Base-by-base conservation (phyloP, 2,329 filamentous ascomycete species). In the Cladosporium sp. region DNA sequence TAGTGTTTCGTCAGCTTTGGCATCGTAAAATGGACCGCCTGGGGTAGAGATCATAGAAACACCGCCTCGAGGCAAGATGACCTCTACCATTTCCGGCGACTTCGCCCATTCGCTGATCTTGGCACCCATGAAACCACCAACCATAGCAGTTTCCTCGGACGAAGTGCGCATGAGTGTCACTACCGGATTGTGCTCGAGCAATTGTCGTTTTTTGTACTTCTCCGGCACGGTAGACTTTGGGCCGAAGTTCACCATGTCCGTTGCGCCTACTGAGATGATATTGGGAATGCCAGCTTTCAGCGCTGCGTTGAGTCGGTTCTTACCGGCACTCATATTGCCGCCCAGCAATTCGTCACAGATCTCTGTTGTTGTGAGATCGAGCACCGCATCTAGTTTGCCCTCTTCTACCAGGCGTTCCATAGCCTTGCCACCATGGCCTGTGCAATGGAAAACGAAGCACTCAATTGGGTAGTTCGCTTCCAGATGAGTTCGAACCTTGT, bases 321-420 rank as follows among this genome's bases (percentile, higher is more conserved):
- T 73, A 0, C 84, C 85, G 0, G 86, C 86, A 30, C 78, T 80
- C 74, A 90, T 80, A 3, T 84, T 78, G 0, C 87, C 87, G 0
- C 85, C 87, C 15, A 82, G 80, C 0, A 88, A 62, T 49, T 84
- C 74, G 65, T 90, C 87, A 43, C 82, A 83, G 17, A 88, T 78
- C 66, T 90, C 88, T 0, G 86, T 88, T 0, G 87, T 89, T 0
- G 88, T 90, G n/a, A 90, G 72, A 66, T 90, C 88, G 3, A 89
- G 73, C 0, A 89, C 80, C 0, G 83, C 87, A 65, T 88, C 84
- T 1, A 90, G 74, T n/a, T 75, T 73, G 0, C 77, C 77, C 64
- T 86, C 82, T 0, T 69, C 66, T 1, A 88, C 73, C 2, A 90
- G 74, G 0, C 84, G 76, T 68, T 90, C 88, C 87, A 90, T 87